Evolutionary conservation across 1,139 yeast species (phyloP), one percentile per base, ranked within the genome.

Genomic region (Debaryomycetaceae sp.): DNA sequence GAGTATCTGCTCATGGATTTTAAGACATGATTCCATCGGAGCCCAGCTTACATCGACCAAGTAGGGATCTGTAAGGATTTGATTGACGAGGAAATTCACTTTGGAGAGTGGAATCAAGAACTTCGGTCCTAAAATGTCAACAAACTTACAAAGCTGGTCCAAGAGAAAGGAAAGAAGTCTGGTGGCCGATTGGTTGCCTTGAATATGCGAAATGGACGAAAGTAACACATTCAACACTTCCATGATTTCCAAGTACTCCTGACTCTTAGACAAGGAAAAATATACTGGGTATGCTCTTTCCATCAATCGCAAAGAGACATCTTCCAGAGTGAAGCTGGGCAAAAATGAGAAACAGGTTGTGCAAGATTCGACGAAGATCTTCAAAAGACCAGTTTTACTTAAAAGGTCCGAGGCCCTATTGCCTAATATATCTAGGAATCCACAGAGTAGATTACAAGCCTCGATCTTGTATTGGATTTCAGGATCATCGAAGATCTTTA

Each of bases 401-500:
- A 73, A 43, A 5, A 48, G 31, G 24, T 44, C 39, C 13, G 18
- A 28, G 15, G 14, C 24, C n/a, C 47, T 44, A 1, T 48, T 41
- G 28, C 53, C 58, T 29, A 59, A 48, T 9, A 37, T 37, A 1
- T 49, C 42, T 5, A 65, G 44, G 3, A 73, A 44, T 6, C 49
- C 28, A 2, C 41, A 43, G 4, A 71, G 51, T 3, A 78, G 47
- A 16, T 52, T 49, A 39, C 73, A 68, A 9, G 79, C 81, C 40
- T 67, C 68, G 0, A 61, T 50, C 46, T 79, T 78, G 39, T 69
- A 58, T 6, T 48, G 46, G 0, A 75, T 65, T 17, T 75, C 78
- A 38, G 70, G 69, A 43, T 76, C 78, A 49, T 80, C 84, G 16
- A 78, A 53, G 8, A 78, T 54, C 43, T 77, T 77, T 17, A 81